Percentiles rank a stretch among this genome's conserved stretches.
These are phyloP conservation scores for Phlebopus sp. DNA, from an alignment of 1,284 basidiomycete species.

Conservation along the genomic window DNA sequence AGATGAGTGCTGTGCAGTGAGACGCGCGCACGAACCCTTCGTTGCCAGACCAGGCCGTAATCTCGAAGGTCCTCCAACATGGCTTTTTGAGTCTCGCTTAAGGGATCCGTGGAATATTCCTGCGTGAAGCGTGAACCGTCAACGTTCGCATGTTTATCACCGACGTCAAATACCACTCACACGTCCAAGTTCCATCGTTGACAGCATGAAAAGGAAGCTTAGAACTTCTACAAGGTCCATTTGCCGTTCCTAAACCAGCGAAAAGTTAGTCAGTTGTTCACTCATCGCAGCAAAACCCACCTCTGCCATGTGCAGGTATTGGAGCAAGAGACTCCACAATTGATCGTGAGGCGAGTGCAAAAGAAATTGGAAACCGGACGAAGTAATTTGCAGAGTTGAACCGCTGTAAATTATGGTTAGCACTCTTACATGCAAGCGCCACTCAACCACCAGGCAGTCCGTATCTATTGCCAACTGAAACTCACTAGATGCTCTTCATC, in stretches of 20 bases:
- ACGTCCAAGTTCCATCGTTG: slow-evolving; percentile 87
- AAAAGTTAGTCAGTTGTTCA: background rate
- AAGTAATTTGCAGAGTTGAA: slow-evolving; percentile 79
- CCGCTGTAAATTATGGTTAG: slow-evolving; percentile 38
- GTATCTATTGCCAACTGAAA: slow-evolving; percentile 6
- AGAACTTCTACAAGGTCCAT: slow-evolving; percentile 95
- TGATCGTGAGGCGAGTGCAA: slow-evolving; percentile 96
- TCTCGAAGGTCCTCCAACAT: slow-evolving; percentile 92
- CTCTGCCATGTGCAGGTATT: slow-evolving; percentile 83
- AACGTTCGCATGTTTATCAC: slow-evolving; percentile 1
- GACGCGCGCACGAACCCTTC: slow-evolving; percentile 44
- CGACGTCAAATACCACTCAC: slow-evolving; percentile 41
- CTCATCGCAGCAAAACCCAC: slow-evolving; percentile 38
- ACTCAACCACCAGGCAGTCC: background rate
- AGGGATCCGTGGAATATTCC: slow-evolving; percentile 86
- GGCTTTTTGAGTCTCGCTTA: slow-evolving; percentile 79
- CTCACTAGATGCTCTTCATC: slow-evolving; percentile 70
- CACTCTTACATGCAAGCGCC: background rate
- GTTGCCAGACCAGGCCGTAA: slow-evolving; percentile 91
- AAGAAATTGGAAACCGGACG: slow-evolving; percentile 95
- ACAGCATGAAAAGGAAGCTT: slow-evolving; percentile 93
- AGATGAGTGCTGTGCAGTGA: background rate
- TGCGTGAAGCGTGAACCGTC: slow-evolving; percentile 34
- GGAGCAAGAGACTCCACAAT: slow-evolving; percentile 93
- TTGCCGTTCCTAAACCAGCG: slow-evolving; percentile 59